Percentiles rank a stretch among this genome's conserved stretches.
These are phyloP conservation scores for Leishmania martiniquensis DNA, from an alignment of 208 protist genomes.

Conservation along the genomic window DNA sequence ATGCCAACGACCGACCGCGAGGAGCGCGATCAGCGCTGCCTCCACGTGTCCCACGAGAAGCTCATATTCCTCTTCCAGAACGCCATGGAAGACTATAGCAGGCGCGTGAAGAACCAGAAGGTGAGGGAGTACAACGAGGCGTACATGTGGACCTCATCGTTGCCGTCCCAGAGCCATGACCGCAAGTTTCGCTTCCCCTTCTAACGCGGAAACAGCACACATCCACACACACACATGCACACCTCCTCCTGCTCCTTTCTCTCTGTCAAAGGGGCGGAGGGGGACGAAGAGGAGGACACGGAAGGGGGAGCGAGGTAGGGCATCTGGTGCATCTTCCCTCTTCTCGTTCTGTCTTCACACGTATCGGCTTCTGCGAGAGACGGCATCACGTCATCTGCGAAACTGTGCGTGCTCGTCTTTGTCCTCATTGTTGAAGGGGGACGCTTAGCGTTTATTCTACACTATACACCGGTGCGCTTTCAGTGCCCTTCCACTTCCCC, in stretches of 20 bases:
- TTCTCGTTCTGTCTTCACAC: background rate
- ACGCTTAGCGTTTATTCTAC: too few relatives aligned
- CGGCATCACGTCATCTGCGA: background rate
- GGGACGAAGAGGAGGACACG: too few relatives aligned
- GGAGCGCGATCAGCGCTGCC: constrained; percentile 46
- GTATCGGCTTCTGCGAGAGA: background rate
- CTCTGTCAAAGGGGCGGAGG: too few relatives aligned
- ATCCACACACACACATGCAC: background rate
- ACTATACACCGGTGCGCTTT: too few relatives aligned
- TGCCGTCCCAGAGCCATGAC: constrained; percentile 14
- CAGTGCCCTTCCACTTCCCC: constrained; percentile 1
- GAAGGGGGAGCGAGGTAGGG: too few relatives aligned
- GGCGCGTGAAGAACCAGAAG: constrained; percentile 63
- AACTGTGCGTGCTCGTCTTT: too few relatives aligned
- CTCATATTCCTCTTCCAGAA: constrained; percentile 83
- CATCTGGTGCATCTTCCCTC: too few relatives aligned
- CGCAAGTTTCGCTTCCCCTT: constrained; percentile 39
- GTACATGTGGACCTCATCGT: constrained; percentile 24
- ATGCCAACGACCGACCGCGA: constrained; percentile 56
- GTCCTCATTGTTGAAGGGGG: too few relatives aligned
- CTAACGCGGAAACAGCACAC: constrained; percentile 8
- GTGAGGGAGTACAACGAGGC: constrained; percentile 57
- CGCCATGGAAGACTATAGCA: constrained; percentile 64
- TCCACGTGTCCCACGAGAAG: constrained; percentile 60
- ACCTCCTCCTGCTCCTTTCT: background rate